A percentile compares a stretch with the other conserved stretches of the same genome.
Conservation (phyloP, 805 yeast genomes). For the Hemisphaericaspora nanyangensis region DNA sequence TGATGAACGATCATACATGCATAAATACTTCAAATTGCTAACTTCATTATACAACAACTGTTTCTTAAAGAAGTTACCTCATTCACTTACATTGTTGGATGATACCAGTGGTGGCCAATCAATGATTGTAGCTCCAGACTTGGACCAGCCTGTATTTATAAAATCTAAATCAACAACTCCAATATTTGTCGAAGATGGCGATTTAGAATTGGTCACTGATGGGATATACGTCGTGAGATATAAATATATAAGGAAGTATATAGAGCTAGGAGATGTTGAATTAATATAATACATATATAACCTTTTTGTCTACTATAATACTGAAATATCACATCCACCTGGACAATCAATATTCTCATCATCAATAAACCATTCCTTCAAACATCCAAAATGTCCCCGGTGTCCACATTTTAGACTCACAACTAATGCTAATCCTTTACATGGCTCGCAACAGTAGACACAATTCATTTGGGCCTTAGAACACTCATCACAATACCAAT, state of each 20-base stretch:
- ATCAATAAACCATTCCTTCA: slow-evolving; percentile 70
- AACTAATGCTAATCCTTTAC: slow-evolving; percentile 65
- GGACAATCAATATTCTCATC: slow-evolving; percentile 73
- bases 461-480: slow-evolving; percentile 60
- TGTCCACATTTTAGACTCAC: slow-evolving; percentile 74
- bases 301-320: slow-evolving; percentile 4
- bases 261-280: slow-evolving; percentile 35
- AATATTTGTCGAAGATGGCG: slow-evolving; percentile 38
- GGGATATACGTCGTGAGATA: slow-evolving; percentile 77
- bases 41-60: slow-evolving; percentile 62
- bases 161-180: slow-evolving; percentile 37
- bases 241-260: slow-evolving; percentile 32
- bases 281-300: slow-evolving; percentile 21
- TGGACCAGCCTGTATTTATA: slow-evolving; percentile 75
- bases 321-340: slow-evolving; percentile 54
- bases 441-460: slow-evolving; percentile 70
- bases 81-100: slow-evolving; percentile 65
- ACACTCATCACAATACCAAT: slow-evolving; percentile 84
- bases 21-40: slow-evolving; percentile 60
- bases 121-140: slow-evolving; percentile 79
- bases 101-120: slow-evolving; percentile 57
- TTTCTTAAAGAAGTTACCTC: slow-evolving; percentile 67
- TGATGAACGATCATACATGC: slow-evolving; percentile 65
- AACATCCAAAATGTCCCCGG: slow-evolving; percentile 77
- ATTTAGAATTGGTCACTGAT: slow-evolving; percentile 53